These are phyloP conservation scores for Apiospora arundinis DNA, from an alignment of 2,329 filamentous ascomycete species.

Conservation along the genomic window DNA sequence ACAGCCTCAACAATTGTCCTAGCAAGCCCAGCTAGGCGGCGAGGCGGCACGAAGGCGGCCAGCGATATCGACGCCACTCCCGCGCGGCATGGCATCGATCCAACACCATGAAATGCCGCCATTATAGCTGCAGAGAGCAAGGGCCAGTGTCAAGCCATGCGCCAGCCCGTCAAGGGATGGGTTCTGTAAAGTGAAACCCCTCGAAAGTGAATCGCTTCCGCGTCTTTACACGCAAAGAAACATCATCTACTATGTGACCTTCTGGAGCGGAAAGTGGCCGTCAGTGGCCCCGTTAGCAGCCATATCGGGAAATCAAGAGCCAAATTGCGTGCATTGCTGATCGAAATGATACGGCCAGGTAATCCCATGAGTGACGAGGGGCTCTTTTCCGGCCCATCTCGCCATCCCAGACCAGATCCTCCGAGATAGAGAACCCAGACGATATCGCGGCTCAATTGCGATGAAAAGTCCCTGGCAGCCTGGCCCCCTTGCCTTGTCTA, in stretches of 20 bases:
- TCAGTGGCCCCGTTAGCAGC: too few species aligned
- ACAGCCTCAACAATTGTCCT: background rate
- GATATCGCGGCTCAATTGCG: background rate
- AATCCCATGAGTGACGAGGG: too few species aligned
- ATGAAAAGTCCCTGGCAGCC: background rate
- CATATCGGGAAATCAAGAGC: background rate
- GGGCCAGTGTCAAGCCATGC: background rate
- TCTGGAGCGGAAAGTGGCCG: too few species aligned
- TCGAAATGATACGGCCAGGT: too few species aligned
- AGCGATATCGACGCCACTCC: background rate
- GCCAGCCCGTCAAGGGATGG: background rate
- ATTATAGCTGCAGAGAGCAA: background rate
- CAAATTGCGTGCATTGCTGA: background rate
- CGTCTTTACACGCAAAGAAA: background rate
- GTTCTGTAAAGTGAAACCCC: background rate
- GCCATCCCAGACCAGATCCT: too few species aligned
- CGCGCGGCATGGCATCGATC: background rate
- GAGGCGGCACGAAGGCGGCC: background rate
- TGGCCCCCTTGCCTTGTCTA: background rate
- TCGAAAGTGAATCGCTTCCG: background rate
- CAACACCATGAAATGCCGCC: background rate
- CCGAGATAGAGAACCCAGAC: background rate
- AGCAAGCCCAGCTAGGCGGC: background rate
- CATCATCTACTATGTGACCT: too few species aligned
- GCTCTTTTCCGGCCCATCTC: too few species aligned